Conservation (phyloP, 2,329 filamentous ascomycete species). For the Eutypella sp. region DNA sequence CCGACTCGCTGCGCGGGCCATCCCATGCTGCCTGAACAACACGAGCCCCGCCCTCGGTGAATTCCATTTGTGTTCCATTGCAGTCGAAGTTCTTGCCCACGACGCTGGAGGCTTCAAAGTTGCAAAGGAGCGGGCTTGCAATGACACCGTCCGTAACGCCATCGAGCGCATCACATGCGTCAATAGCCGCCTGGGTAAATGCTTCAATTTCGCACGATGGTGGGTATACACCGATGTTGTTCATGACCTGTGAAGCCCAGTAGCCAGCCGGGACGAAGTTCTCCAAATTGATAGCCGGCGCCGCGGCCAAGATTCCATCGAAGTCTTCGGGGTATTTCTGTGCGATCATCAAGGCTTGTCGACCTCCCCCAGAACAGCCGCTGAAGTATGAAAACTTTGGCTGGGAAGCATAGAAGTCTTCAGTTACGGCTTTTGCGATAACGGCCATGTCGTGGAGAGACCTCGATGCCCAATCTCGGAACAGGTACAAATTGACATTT, state of each 20-base stretch:
- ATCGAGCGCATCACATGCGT: conserved; percentile 44
- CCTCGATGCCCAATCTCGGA: conserved; percentile 16
- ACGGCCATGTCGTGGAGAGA: conserved; percentile 42
- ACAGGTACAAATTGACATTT: conserved; percentile 16
- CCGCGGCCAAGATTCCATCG: conserved; percentile 45
- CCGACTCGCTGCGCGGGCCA: background rate
- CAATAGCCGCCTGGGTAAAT: conserved; percentile 34
- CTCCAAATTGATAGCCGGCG: conserved; percentile 27
- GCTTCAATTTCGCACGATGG: conserved; percentile 20
- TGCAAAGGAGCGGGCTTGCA: conserved; percentile 36
- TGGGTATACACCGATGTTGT: conserved; percentile 22
- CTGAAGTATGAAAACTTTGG: conserved; percentile 46
- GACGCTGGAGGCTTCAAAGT: conserved; percentile 31
- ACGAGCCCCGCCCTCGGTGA: conserved; percentile 35
- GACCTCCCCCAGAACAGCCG: conserved; percentile 51
- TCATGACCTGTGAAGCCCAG: conserved; percentile 30
- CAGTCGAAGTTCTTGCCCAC: conserved; percentile 30
- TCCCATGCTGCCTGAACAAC: conserved; percentile 1
- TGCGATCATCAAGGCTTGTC: conserved; percentile 47
- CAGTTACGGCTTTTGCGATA: conserved; percentile 42
- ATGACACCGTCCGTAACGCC: conserved; percentile 44
- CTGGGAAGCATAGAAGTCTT: conserved; percentile 40
- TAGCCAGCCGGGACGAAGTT: conserved; percentile 20
- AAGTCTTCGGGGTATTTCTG: conserved; percentile 49
- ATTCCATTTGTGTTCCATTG: conserved; percentile 13